Conservation (phyloP, 139 green algal species). For the Yamagishiella unicocca region DNA sequence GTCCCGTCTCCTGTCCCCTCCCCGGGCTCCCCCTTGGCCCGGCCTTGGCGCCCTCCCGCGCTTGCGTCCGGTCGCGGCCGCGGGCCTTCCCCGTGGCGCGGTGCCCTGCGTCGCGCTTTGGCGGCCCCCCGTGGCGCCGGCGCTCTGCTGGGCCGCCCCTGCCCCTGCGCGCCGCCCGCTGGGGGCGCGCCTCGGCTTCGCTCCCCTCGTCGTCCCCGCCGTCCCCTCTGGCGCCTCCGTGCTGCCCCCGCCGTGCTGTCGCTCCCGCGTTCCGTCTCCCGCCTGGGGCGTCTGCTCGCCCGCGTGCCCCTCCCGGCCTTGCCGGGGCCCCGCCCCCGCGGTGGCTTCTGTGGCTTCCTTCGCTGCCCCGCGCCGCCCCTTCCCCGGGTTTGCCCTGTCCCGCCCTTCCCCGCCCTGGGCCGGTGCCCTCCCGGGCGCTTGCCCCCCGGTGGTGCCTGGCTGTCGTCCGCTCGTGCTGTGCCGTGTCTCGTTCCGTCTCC, state of each 20-base stretch:
- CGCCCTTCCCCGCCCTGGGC: not conserved
- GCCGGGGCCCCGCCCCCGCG: too few relatives aligned
- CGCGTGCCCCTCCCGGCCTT: not conserved
- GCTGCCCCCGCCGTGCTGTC: not conserved
- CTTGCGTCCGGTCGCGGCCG: not conserved
- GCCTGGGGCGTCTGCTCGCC: not conserved
- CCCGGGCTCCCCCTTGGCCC: not conserved
- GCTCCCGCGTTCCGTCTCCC: not conserved
- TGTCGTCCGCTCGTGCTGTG: not conserved
- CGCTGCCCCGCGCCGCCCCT: not conserved
- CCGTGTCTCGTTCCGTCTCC: not conserved
- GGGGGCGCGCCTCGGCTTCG: not conserved
- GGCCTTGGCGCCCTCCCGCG: not conserved
- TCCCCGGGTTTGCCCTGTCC: not conserved
- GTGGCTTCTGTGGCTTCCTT: not conserved
- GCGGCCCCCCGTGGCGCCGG: too few relatives aligned
- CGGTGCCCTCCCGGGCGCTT: not conserved
- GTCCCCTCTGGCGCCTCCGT: not conserved
- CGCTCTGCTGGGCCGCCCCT: not conserved
- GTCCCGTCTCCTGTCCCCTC: not conserved
- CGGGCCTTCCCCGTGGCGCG: not conserved
- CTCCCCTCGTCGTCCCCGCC: not conserved
- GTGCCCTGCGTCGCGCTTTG: not conserved
- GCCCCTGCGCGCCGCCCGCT: not conserved
- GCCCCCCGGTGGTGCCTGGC: not conserved